Conservation (phyloP, 148 eudicot genomes). For the Agrostemma githago region DNA sequence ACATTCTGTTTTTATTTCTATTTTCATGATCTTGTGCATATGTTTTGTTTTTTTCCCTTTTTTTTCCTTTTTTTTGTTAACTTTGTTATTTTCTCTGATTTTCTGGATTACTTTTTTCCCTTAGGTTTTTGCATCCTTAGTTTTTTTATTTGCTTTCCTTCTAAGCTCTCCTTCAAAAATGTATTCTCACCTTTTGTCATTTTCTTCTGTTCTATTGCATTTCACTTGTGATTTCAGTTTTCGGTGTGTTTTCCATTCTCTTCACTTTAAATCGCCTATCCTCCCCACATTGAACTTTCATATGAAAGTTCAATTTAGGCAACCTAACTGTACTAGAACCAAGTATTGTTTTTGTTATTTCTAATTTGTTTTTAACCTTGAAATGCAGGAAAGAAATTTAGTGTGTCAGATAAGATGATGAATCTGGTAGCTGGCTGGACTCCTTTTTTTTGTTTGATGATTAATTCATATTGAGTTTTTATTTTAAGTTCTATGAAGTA, state of each 20-base stretch:
- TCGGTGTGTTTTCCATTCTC: neutral
- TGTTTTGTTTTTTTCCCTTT: too few relatives aligned
- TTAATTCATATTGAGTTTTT: neutral
- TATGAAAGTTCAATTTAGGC: neutral
- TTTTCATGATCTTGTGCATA: too few relatives aligned
- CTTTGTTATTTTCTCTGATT: too few relatives aligned
- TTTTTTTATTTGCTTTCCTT: neutral
- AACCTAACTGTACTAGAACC: neutral
- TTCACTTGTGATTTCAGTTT: neutral
- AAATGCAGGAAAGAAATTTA: constrained; percentile 24
- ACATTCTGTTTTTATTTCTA: too few relatives aligned
- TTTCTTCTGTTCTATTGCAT: neutral
- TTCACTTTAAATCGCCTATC: neutral
- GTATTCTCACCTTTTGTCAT: neutral
- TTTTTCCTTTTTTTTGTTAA: too few relatives aligned
- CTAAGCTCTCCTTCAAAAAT: too few relatives aligned
- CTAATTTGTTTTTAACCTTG: constrained; percentile 8
- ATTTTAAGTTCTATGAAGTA: neutral
- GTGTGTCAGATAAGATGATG: constrained; percentile 27
- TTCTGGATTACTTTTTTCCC: neutral
- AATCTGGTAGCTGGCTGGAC: constrained; percentile 30
- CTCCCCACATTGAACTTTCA: neutral
- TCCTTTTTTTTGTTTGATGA: neutral
- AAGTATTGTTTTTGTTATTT: neutral
- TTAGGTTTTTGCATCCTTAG: neutral